phyloP scores from a whole-genome alignment of 495 filamentous ascomycete genomes.

The Xylaria curta region DNA sequence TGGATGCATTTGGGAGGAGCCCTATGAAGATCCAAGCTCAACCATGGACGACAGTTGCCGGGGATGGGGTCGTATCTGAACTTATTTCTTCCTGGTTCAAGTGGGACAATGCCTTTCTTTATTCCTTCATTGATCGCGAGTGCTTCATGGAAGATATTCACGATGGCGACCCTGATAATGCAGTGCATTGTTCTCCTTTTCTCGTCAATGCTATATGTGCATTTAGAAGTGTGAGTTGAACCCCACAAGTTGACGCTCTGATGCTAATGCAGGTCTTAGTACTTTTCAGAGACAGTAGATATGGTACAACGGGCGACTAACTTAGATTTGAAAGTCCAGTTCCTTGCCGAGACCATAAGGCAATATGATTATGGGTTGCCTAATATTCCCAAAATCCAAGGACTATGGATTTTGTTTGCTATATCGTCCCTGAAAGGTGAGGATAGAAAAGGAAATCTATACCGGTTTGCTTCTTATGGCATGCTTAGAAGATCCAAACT shows the following conservation, averaged over 20 bases:
- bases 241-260: background rate
- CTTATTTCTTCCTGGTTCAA: constrained; percentile 61
- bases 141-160: constrained; percentile 59
- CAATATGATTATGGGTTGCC: constrained; percentile 21
- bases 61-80: constrained; percentile 58
- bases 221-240: constrained; percentile 43
- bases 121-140: constrained; percentile 57
- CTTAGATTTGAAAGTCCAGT: constrained; percentile 21
- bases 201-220: constrained; percentile 62
- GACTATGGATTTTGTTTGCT: constrained; percentile 28
- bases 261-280: background rate
- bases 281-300: constrained; percentile 28
- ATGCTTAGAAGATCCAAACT: constrained; percentile 30
- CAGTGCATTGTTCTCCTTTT: constrained; percentile 56
- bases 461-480: constrained; percentile 30
- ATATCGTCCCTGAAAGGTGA: constrained; percentile 24
- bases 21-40: constrained; percentile 51
- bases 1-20: constrained; percentile 23
- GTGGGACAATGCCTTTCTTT: constrained; percentile 49
- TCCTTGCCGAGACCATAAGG: constrained; percentile 29
- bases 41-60: constrained; percentile 61
- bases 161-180: constrained; percentile 33
- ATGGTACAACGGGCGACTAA: background rate
- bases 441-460: constrained; percentile 29
- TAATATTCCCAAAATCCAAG: constrained; percentile 27